Evolutionary conservation across 176 grass and related monocot genomes (phyloP).

Genomic region (Elaeis guineensis): DNA sequence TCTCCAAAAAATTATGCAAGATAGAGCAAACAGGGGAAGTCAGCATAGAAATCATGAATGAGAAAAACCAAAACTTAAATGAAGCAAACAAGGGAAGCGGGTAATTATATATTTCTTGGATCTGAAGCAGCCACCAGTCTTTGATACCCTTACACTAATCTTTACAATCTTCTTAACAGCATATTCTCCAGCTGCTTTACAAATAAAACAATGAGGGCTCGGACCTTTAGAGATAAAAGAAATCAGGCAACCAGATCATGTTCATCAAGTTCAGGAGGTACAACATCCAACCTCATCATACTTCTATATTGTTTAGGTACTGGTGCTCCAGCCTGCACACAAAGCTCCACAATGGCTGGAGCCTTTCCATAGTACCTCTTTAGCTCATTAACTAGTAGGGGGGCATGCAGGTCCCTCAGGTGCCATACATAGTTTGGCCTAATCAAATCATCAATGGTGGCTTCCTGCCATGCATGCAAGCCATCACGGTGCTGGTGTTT

Average conservation of each 20-base stretch:
- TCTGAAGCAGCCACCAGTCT: no score
- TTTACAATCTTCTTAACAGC: no score
- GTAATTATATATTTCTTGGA: no score
- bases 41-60: no score
- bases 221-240: background rate
- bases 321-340: conserved; percentile 34
- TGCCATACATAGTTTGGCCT: conserved; percentile 59
- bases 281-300: conserved; percentile 67
- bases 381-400: conserved; percentile 36
- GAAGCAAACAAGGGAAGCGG: no score
- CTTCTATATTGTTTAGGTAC: conserved; percentile 31
- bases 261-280: conserved; percentile 48
- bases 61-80: no score
- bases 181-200: no score
- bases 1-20: no score
- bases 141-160: no score
- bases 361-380: conserved; percentile 80
- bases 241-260: conserved; percentile 52
- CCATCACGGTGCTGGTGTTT: conserved; percentile 63
- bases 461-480: conserved; percentile 65
- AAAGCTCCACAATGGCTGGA: conserved; percentile 49
- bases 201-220: background rate
- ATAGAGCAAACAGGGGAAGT: no score
- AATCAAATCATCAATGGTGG: conserved; percentile 55
- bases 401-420: background rate